These are phyloP conservation scores for Helminthosporium solani DNA, from an alignment of 2,329 filamentous ascomycete species.

Conservation along the genomic window DNA sequence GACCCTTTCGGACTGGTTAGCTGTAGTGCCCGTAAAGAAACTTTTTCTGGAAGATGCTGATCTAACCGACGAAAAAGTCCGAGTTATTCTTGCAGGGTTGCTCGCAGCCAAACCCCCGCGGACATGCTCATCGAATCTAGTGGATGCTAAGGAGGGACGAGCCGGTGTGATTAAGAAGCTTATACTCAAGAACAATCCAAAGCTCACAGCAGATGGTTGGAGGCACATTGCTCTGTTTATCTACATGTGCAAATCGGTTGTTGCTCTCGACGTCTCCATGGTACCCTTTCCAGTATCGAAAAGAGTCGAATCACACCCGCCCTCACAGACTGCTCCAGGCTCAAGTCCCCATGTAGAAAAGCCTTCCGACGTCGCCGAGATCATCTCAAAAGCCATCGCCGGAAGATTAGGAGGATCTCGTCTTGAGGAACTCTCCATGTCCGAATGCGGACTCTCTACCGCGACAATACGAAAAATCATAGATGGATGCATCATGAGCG, in stretches of 20 bases:
- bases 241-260: constrained; percentile 84
- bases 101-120: constrained; percentile 71
- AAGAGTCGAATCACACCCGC: constrained; percentile 17
- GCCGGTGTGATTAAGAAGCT: constrained; percentile 82
- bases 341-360: constrained; percentile 11
- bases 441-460: constrained; percentile 72
- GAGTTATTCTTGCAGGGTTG: constrained; percentile 82
- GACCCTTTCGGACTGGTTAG: constrained; percentile 90
- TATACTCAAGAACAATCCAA: constrained; percentile 83
- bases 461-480: constrained; percentile 73
- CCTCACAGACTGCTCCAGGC: constrained; percentile 12
- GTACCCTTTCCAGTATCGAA: constrained; percentile 62
- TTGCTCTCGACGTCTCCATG: constrained; percentile 81
- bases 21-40: constrained; percentile 86
- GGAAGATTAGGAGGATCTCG: constrained; percentile 73
- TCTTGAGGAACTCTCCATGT: constrained; percentile 80
- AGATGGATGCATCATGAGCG: constrained; percentile 78
- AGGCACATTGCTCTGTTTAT: constrained; percentile 86
- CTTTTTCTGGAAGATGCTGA: constrained; percentile 85
- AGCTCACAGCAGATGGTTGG: constrained; percentile 85
- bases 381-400: constrained; percentile 73
- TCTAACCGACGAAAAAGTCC: constrained; percentile 80
- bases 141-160: constrained; percentile 45
- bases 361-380: constrained; percentile 55
- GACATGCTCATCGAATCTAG: constrained; percentile 17